Evolutionary conservation across 208 protist species (phyloP).

Genomic region (Acanthamoeba comandoni): DNA sequence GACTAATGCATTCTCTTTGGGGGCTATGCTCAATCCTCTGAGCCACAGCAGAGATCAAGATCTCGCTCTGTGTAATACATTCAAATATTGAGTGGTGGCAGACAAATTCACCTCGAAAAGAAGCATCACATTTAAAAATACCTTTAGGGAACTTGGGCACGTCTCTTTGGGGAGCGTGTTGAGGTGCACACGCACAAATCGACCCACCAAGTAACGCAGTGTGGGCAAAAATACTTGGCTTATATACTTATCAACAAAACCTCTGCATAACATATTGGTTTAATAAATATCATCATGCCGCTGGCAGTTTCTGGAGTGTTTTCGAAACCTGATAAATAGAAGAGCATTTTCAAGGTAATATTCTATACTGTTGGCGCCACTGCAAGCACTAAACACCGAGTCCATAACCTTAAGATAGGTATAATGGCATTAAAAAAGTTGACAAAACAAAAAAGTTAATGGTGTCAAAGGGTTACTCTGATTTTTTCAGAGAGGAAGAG

Average conservation of each 20-base stretch:
- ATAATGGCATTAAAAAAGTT: too few relatives aligned
- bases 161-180: background rate
- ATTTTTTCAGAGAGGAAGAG: constrained; percentile 57
- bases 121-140: background rate
- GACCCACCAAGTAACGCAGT: constrained; percentile 15
- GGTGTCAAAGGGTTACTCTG: background rate
- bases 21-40: background rate
- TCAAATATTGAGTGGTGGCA: background rate
- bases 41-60: background rate
- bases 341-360: too few relatives aligned
- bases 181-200: constrained; percentile 5
- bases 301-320: too few relatives aligned
- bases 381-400: too few relatives aligned
- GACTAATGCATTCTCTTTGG: too few relatives aligned
- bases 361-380: too few relatives aligned
- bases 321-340: too few relatives aligned
- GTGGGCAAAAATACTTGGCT: background rate
- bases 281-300: too few relatives aligned
- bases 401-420: background rate
- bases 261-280: too few relatives aligned
- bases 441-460: background rate
- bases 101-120: too few relatives aligned
- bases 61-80: background rate
- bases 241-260: background rate
- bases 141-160: background rate